phyloP scores from a whole-genome alignment of 768 basidiomycete genomes.

The Cyclocybe aegerita region DNA sequence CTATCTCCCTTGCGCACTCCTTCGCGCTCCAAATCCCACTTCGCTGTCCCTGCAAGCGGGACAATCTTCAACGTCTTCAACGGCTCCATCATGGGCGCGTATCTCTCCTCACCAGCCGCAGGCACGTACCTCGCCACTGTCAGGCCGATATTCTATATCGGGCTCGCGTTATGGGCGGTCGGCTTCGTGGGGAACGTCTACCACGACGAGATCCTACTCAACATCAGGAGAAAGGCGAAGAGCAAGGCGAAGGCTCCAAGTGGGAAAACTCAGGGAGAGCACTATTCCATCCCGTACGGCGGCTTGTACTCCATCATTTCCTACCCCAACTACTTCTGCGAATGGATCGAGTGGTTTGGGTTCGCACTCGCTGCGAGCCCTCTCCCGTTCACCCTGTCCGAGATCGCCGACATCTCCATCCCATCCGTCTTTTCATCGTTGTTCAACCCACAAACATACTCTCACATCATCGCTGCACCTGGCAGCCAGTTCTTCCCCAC shows the following conservation, averaged over 20 bases:
- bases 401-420: slow-evolving; percentile 20
- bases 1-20: slow-evolving; percentile 81
- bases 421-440: slow-evolving; percentile 12
- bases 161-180: slow-evolving; percentile 61
- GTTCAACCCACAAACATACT: slow-evolving; percentile 20
- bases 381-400: slow-evolving; percentile 29
- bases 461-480: slow-evolving; percentile 20
- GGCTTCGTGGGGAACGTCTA: slow-evolving; percentile 81
- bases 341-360: slow-evolving; percentile 94
- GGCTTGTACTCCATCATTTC: slow-evolving; percentile 76
- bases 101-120: slow-evolving; percentile 60
- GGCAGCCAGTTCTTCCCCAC: slow-evolving; percentile 36
- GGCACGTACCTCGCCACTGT: slow-evolving; percentile 39
- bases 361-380: slow-evolving; percentile 78
- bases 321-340: slow-evolving; percentile 92
- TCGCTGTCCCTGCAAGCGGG: slow-evolving; percentile 56
- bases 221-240: slow-evolving; percentile 69
- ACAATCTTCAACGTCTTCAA: slow-evolving; percentile 72
- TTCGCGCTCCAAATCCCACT: slow-evolving; percentile 72
- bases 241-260: slow-evolving; percentile 31
- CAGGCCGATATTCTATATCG: slow-evolving; percentile 56
- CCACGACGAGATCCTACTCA: slow-evolving; percentile 89
- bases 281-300: slow-evolving; percentile 82
- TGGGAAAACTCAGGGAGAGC: slow-evolving; percentile 28
- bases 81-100: slow-evolving; percentile 68